Evolutionary conservation across 225 moss, liverwort and hornwort species (phyloP), one percentile per base, ranked within the genome.

Genomic region (Polytrichum commune): DNA sequence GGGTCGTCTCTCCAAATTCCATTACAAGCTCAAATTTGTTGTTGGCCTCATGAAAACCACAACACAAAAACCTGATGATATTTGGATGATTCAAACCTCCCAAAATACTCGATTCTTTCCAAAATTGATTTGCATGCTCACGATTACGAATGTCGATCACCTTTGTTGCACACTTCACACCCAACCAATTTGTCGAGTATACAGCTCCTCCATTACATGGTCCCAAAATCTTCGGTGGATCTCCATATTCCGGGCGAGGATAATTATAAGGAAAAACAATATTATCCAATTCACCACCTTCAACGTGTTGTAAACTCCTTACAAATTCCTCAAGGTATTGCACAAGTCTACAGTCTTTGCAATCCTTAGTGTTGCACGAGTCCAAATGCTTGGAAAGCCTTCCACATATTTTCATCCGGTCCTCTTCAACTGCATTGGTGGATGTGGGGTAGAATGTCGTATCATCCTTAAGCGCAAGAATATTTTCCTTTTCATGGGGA

Each of bases 201-300:
- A 60, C 60, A 6, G 60, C 24, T 20, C 60, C 60, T 20, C n/a
- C 2, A 24, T 2, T 3, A 60, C 60, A 20, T 2, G 8, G 0
- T 60, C n/a, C 60, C 19, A 60, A n/a, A 56, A 56, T 1, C 4
- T 7, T 5, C 7, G 56, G 18, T 20, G 19, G 1, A 20, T n/a
- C 19, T 56, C n/a, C 56, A 56, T 56, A n/a, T 27, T 27, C 0
- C 0, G 63, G 63, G 16, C 13, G 8, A 24, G 56, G 56, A 56
- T 56, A 56, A n/a, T 56, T 56, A 6, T 18, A 5, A 56, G 56
- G 56, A 6, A 56, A 56, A 18, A 56, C 56, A 19, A 56, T 56
- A 56, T n/a, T 56, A 56, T 56, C 56, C 56, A 56, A 56, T 56
- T 20, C 56, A 56, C 56, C 56, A 56, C 56, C 56, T 56, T 56